Evolutionary conservation across 2,329 filamentous ascomycete genomes (phyloP).

Genomic region (Aphanocladium album): DNA sequence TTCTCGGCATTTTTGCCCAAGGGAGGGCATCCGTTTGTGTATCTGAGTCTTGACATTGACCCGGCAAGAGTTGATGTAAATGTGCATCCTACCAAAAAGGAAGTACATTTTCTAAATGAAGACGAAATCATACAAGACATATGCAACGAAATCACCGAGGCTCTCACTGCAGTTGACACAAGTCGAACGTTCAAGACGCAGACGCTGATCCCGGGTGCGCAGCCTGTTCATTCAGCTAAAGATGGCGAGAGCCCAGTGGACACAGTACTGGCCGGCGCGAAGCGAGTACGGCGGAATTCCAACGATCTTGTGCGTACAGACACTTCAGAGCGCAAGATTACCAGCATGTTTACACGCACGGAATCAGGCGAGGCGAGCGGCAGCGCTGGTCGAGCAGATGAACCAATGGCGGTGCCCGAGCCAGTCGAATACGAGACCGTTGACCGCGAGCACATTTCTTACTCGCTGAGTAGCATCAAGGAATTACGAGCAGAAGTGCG

Average conservation of each 20-base stretch:
- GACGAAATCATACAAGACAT: conserved; percentile 90
- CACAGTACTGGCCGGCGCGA: conserved; percentile 31
- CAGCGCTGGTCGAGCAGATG: conserved; percentile 22
- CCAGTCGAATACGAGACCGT: conserved; percentile 65
- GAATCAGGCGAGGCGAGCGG: conserved; percentile 25
- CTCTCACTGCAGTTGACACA: conserved; percentile 81
- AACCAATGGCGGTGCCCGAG: conserved; percentile 36
- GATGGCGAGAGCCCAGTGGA: conserved; percentile 24
- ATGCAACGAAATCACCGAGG: conserved; percentile 71
- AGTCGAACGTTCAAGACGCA: conserved; percentile 94
- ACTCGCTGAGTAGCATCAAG: conserved; percentile 78
- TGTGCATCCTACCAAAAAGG: conserved; percentile 91
- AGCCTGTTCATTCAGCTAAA: conserved; percentile 22
- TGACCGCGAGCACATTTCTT: conserved; percentile 63
- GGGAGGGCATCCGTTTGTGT: conserved; percentile 88
- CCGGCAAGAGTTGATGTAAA: conserved; percentile 93
- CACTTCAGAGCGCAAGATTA: conserved; percentile 85
- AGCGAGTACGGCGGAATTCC: conserved; percentile 36
- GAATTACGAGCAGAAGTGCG: conserved; percentile 77
- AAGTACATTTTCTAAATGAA: conserved; percentile 96
- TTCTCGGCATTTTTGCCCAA: conserved; percentile 87
- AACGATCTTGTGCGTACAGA: conserved; percentile 91
- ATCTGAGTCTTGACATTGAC: conserved; percentile 88
- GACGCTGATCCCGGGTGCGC: conserved; percentile 71
- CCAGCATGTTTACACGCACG: conserved; percentile 76